These are phyloP conservation scores for Neckera pumila DNA, from an alignment of 225 moss, liverwort and hornwort species.

Conservation along the genomic window DNA sequence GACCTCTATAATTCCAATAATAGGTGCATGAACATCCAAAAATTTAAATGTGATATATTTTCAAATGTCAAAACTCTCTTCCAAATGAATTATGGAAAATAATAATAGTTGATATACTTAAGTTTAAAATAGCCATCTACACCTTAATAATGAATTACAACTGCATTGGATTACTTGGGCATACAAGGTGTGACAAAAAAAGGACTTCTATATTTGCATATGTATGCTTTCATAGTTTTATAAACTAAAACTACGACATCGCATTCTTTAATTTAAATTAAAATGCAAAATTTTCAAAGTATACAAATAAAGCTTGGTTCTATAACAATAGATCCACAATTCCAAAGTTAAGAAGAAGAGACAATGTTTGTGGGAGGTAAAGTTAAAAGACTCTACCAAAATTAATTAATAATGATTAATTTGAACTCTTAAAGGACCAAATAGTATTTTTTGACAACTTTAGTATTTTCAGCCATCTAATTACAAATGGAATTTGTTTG, in stretches of 20 bases:
- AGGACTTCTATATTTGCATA: accelerated
- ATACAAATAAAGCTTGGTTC: background rate
- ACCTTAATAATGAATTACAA: background rate
- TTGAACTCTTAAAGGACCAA: background rate
- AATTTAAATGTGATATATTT: background rate
- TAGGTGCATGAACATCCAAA: accelerated
- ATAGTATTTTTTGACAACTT: background rate
- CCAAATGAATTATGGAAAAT: background rate
- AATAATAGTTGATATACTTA: background rate
- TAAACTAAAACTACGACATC: background rate
- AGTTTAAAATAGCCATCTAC: background rate
- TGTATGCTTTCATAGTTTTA: background rate
- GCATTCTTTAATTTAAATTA: background rate
- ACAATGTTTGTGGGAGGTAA: background rate
- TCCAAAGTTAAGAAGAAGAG: background rate
- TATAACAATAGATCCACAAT: background rate
- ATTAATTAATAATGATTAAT: background rate
- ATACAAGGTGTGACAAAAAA: background rate
- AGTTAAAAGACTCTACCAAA: background rate
- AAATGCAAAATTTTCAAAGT: background rate
- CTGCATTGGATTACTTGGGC: background rate
- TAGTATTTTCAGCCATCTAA: background rate
- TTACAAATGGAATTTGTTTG: background rate
- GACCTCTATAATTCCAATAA: background rate
- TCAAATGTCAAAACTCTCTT: background rate